Conservation (phyloP, 352 stramenopile genomes). For the Pythium grandisporangium region DNA sequence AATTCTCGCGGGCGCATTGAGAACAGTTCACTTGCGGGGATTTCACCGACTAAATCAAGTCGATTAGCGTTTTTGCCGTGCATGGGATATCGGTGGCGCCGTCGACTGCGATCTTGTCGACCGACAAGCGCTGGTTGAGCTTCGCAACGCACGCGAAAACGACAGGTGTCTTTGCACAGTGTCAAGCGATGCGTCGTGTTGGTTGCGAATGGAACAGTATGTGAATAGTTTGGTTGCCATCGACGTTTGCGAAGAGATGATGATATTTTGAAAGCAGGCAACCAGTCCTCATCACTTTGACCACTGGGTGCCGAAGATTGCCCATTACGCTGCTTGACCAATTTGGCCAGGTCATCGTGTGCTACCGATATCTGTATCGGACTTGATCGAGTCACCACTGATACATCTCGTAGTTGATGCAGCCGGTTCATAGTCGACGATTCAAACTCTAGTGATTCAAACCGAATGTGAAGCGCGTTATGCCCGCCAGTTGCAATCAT, state of each 20-base stretch:
- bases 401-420: conserved; percentile 32
- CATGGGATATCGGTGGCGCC: no score
- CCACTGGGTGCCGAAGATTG: no score
- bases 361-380: conserved; percentile 36
- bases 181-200: no score
- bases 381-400: conserved; percentile 35
- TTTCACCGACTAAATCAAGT: conserved; percentile 2
- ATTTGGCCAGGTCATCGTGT: conserved; percentile 19
- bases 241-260: conserved; percentile 37
- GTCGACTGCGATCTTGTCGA: neutral
- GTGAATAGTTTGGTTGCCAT: conserved; percentile 26
- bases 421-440: conserved; percentile 25
- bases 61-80: no score
- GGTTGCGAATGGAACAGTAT: conserved; percentile 16
- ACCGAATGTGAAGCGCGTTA: conserved; percentile 26
- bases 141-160: conserved; percentile 15
- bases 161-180: no score
- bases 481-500: no score
- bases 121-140: conserved; percentile 12
- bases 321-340: neutral
- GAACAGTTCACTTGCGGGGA: conserved; percentile 5
- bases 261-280: conserved; percentile 32
- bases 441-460: conserved; percentile 34
- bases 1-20: conserved; percentile 4
- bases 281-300: no score